Evolutionary conservation across 441 rosid species (phyloP), one percentile per base, ranked within the genome.

Genomic region (Populus tomentosa): DNA sequence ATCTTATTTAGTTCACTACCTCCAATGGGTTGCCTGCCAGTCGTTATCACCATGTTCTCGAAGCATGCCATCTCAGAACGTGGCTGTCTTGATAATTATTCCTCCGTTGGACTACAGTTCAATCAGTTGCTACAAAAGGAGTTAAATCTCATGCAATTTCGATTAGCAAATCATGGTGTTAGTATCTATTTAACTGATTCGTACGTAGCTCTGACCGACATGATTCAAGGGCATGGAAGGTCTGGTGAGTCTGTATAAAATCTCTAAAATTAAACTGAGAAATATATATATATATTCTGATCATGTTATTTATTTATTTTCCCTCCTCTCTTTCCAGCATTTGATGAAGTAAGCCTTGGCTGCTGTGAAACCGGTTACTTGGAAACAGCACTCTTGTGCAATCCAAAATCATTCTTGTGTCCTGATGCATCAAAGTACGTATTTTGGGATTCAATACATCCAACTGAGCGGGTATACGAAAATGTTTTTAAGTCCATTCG

Each of bases 371-470:
- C 84, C 28, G 98, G 97, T 1, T 86, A 77, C 66, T 18, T 94
- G 35, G 97, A 94, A 84, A 80, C 88, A 36, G 85, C 82, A 46
- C 7, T 88, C 10, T 38, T 92, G 74, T 91, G 97, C 76, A 92
- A 94, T 78, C 89, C 90, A 33, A 79, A 77, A 24, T 87, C 97
- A 36, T 83, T 35, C 5, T 81, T 91, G 63, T 90, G 97, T 76
- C 65, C 86, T 3, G 89, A 94, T 79, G 86, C 91, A 7, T 88
- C 93, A 6, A 89, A 85, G 50, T 92, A 87, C 74, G 88, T 91
- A 9, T 94, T 92, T 73, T 94, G 93, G 83, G 97, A 94, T 78
- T 85, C 98, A 4, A 87, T 94, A 70, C 97, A 94, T 76, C 97
- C 97, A 69, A 89, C 92, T 1, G 92, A 94, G 80, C 82, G 69